phyloP scores from a whole-genome alignment of 331 rosid species.

The Rosa hybrid region DNA sequence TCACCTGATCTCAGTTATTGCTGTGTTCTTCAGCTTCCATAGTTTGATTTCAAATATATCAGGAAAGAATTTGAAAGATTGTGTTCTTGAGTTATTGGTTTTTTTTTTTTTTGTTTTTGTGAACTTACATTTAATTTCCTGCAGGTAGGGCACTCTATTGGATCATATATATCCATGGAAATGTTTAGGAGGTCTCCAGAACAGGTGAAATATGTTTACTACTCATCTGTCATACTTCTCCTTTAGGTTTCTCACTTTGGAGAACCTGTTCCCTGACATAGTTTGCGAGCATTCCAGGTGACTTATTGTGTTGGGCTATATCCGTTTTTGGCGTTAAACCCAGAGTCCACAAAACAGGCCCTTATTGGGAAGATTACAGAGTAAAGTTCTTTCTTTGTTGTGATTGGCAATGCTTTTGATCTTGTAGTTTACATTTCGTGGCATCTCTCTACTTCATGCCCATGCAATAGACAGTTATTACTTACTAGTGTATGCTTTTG shows the following conservation, averaged over 20 bases:
- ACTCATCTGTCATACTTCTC: conserved; percentile 16
- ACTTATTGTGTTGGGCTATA: conserved; percentile 65
- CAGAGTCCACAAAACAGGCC: conserved; percentile 49
- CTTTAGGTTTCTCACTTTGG: conserved; percentile 28
- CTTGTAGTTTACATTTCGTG: background rate
- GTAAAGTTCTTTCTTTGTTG: conserved; percentile 38
- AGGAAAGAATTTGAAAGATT: conserved; percentile 7
- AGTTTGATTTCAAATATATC: conserved; percentile 2
- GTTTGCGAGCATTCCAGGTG: conserved; percentile 53
- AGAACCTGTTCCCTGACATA: conserved; percentile 26
- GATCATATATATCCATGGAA: conserved; percentile 71
- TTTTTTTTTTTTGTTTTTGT: conserved; percentile 20
- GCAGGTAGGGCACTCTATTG: conserved; percentile 96
- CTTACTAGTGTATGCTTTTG: background rate
- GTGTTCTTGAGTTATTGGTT: conserved; percentile 19
- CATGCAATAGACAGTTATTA: background rate
- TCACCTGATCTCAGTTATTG: conserved; percentile 14
- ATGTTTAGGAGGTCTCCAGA: conserved; percentile 51
- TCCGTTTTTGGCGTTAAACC: conserved; percentile 79
- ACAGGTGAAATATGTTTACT: conserved; percentile 47
- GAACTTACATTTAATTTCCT: conserved; percentile 20
- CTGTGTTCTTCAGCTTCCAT: background rate
- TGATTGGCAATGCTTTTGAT: background rate
- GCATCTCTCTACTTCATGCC: background rate
- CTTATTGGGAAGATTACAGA: conserved; percentile 48